Evolutionary conservation across 2,329 filamentous ascomycete species (phyloP).

Genomic region (Diaporthe sp.): DNA sequence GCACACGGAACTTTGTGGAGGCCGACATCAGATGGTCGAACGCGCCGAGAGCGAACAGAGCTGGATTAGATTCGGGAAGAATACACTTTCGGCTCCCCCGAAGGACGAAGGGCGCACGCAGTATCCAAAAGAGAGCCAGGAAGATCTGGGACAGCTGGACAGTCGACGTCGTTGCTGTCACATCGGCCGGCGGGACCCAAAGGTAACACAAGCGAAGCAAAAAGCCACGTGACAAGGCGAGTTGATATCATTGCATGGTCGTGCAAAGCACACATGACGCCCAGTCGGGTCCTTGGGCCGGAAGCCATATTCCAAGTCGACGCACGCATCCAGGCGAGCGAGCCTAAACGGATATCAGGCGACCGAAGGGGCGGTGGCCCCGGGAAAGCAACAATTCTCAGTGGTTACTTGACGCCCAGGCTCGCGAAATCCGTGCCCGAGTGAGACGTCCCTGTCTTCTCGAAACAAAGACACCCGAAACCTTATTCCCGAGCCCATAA

Average conservation of each 20-base stretch:
- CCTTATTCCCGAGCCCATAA: not conserved
- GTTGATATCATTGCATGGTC: not conserved
- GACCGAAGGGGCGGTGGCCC: not conserved
- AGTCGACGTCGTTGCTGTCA: constrained; percentile 1
- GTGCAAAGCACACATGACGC: not conserved
- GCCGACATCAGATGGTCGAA: not conserved
- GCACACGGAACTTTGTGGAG: constrained; percentile 8
- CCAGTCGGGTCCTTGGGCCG: not conserved
- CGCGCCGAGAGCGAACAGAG: not conserved
- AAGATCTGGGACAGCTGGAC: not conserved
- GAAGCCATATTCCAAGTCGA: not conserved
- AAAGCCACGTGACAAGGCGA: constrained; percentile 22
- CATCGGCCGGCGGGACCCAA: not conserved
- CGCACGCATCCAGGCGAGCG: not conserved
- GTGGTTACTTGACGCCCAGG: constrained; percentile 6
- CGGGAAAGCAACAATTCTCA: constrained; percentile 20
- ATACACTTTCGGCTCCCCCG: not conserved
- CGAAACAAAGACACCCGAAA: constrained; percentile 12
- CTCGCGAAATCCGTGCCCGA: constrained; percentile 1
- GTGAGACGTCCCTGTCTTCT: constrained; percentile 2
- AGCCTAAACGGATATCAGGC: not conserved
- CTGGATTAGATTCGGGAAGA: not conserved
- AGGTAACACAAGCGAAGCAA: constrained; percentile 1
- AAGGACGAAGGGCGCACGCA: not conserved
- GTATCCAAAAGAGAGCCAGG: no score